These are phyloP conservation scores for Pichia gijzeniarum DNA, from an alignment of 805 yeast species.

Conservation along the genomic window DNA sequence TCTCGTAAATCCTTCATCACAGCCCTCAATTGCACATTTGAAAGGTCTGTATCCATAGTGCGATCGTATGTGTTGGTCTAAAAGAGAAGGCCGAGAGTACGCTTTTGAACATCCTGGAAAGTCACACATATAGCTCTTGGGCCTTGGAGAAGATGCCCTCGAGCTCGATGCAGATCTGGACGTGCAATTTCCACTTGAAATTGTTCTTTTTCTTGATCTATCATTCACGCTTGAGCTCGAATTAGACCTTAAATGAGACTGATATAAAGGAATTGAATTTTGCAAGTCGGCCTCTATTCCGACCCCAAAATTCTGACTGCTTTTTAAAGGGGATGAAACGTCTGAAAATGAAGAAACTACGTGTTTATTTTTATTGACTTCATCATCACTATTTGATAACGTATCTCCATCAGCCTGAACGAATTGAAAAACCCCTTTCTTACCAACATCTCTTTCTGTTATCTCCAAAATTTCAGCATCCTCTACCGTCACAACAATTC, in stretches of 20 bases:
- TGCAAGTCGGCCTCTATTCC: too few species aligned
- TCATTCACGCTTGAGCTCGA: background rate
- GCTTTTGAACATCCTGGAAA: constrained; percentile 65
- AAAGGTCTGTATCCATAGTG: constrained; percentile 81
- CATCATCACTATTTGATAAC: too few species aligned
- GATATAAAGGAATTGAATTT: too few species aligned
- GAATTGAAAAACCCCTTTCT: too few species aligned
- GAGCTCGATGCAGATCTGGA: constrained; percentile 5
- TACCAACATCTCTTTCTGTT: too few species aligned
- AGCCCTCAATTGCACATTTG: constrained; percentile 46
- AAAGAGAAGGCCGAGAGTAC: constrained; percentile 72
- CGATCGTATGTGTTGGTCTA: constrained; percentile 74
- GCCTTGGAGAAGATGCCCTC: constrained; percentile 36
- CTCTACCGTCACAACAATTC: too few species aligned
- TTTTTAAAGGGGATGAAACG: too few species aligned
- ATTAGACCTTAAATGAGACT: background rate
- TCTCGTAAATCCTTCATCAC: constrained; percentile 62
- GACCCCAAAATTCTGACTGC: too few species aligned
- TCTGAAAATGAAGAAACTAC: too few species aligned
- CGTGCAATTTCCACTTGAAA: background rate
- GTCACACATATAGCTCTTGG: constrained; percentile 59
- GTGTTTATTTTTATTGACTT: too few species aligned
- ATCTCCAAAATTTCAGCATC: too few species aligned
- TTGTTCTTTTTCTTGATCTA: background rate
- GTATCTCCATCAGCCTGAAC: too few species aligned